A percentile compares a stretch with the other conserved stretches of the same genome.
phyloP scores from a whole-genome alignment of 2,329 filamentous ascomycete species.

The Phialophora macrospora region DNA sequence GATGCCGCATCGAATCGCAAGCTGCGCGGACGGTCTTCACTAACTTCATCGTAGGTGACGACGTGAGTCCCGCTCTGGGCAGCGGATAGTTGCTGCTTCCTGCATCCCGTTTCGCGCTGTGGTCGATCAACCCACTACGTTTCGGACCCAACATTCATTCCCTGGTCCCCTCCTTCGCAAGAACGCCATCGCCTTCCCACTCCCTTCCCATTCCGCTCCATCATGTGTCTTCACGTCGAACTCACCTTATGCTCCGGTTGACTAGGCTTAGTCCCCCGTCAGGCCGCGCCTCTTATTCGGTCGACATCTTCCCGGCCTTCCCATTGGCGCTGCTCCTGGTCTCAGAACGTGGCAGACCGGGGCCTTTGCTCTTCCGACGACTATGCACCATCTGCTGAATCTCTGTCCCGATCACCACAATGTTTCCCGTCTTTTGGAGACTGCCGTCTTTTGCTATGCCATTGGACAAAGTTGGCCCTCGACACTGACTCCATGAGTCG shows the following conservation, averaged over 20 bases:
- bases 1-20: slow-evolving; percentile 21
- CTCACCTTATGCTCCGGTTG: slow-evolving; percentile 14
- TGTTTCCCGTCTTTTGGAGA: slow-evolving; percentile 22
- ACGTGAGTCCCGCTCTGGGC: slow-evolving; percentile 23
- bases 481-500: slow-evolving; percentile 26
- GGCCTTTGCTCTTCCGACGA: slow-evolving; percentile 18
- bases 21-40: slow-evolving; percentile 8
- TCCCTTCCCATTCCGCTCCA: slow-evolving; percentile 9
- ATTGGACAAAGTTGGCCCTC: slow-evolving; percentile 29
- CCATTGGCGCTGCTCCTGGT: slow-evolving; percentile 28
- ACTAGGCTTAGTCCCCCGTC: slow-evolving; percentile 24
- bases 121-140: slow-evolving; percentile 24
- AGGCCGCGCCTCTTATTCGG: slow-evolving; percentile 31
- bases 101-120: slow-evolving; percentile 7
- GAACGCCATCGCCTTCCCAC: slow-evolving; percentile 3
- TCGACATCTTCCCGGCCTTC: slow-evolving; percentile 18
- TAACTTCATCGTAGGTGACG: slow-evolving; percentile 29
- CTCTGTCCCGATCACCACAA: slow-evolving; percentile 21
- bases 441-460: slow-evolving; percentile 9
- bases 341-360: slow-evolving; percentile 26
- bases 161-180: background rate
- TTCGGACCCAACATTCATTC: slow-evolving; percentile 33
- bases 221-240: background rate
- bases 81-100: slow-evolving; percentile 16
- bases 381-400: slow-evolving; percentile 20